Percentiles rank a stretch among this genome's conserved stretches.
These are phyloP conservation scores for Pestalotiopsis sp. DNA, from an alignment of 2,329 filamentous ascomycete genomes.

Conservation along the genomic window DNA sequence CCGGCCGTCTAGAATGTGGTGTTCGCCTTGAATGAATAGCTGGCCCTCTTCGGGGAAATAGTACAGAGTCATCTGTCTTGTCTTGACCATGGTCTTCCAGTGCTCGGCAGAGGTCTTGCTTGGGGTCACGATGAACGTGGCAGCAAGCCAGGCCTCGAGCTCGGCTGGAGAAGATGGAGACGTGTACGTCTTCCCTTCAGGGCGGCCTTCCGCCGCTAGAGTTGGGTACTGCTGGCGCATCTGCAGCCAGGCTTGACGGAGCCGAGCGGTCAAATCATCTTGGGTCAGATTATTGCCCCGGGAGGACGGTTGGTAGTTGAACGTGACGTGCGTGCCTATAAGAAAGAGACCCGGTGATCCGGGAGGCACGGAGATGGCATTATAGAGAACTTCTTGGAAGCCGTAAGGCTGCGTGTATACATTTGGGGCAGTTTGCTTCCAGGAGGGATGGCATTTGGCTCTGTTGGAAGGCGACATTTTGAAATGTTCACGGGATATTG, in stretches of 20 bases:
- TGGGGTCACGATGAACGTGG: slow-evolving; percentile 13
- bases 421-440: slow-evolving; percentile 12
- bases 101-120: slow-evolving; percentile 10
- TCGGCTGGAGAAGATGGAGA: slow-evolving; percentile 13
- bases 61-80: slow-evolving; percentile 14
- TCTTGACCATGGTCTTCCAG: slow-evolving; percentile 15
- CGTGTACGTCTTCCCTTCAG: slow-evolving; percentile 14
- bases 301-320: slow-evolving; percentile 10
- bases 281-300: background rate
- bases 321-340: slow-evolving; percentile 13
- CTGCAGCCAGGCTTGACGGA: slow-evolving; percentile 15
- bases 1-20: slow-evolving; percentile 15
- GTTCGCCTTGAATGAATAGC: slow-evolving; percentile 15
- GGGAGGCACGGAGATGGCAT: slow-evolving; percentile 14
- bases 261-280: slow-evolving; percentile 1
- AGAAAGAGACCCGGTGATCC: slow-evolving; percentile 15
- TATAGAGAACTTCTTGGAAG: slow-evolving; percentile 16
- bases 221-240: slow-evolving; percentile 13
- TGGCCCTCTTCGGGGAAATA: slow-evolving; percentile 13
- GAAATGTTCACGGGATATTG: background rate
- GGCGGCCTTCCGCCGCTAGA: slow-evolving; percentile 13
- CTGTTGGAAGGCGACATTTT: slow-evolving; percentile 5
- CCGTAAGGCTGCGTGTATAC: slow-evolving; percentile 15
- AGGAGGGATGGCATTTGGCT: slow-evolving; percentile 14
- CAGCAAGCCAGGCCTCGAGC: slow-evolving; percentile 13